phyloP scores from a whole-genome alignment of 768 basidiomycete genomes.

The Leccinum rimulosum region DNA sequence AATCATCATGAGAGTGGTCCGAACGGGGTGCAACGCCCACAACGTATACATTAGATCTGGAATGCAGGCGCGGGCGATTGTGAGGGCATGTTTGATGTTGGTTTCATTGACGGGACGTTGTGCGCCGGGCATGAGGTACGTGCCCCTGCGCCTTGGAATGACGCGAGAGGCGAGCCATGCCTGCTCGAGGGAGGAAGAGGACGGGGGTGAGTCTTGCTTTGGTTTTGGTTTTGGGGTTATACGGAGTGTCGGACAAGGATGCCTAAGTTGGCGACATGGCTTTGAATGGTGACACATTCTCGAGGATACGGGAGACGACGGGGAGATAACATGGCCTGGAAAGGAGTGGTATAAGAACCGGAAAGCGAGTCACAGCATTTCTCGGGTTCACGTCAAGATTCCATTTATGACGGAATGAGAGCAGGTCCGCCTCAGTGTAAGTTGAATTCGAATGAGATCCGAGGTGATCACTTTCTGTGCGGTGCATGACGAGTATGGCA shows the following conservation, averaged over 20 bases:
- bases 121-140: slow-evolving; percentile 60
- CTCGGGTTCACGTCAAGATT: slow-evolving; percentile 31
- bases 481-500: slow-evolving; percentile 33
- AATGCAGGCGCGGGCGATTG: slow-evolving; percentile 52
- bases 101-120: slow-evolving; percentile 58
- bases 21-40: slow-evolving; percentile 60
- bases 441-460: slow-evolving; percentile 26
- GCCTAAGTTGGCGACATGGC: slow-evolving; percentile 21
- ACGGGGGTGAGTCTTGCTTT: neutral
- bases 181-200: slow-evolving; percentile 32
- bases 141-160: slow-evolving; percentile 44
- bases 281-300: slow-evolving; percentile 27
- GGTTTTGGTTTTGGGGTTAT: neutral
- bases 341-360: slow-evolving; percentile 28
- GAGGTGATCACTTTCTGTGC: slow-evolving; percentile 29
- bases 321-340: slow-evolving; percentile 14
- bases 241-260: slow-evolving; percentile 13
- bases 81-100: slow-evolving; percentile 57
- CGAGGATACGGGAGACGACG: slow-evolving; percentile 11
- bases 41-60: slow-evolving; percentile 51
- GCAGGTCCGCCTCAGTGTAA: slow-evolving; percentile 22
- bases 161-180: slow-evolving; percentile 60
- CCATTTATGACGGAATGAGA: slow-evolving; percentile 15
- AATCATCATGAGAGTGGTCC: slow-evolving; percentile 67
- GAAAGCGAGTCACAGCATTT: slow-evolving; percentile 30